Evolutionary conservation across 139 green algal species (phyloP), one percentile per base, ranked within the genome.

Genomic region (Asterochloris erici): DNA sequence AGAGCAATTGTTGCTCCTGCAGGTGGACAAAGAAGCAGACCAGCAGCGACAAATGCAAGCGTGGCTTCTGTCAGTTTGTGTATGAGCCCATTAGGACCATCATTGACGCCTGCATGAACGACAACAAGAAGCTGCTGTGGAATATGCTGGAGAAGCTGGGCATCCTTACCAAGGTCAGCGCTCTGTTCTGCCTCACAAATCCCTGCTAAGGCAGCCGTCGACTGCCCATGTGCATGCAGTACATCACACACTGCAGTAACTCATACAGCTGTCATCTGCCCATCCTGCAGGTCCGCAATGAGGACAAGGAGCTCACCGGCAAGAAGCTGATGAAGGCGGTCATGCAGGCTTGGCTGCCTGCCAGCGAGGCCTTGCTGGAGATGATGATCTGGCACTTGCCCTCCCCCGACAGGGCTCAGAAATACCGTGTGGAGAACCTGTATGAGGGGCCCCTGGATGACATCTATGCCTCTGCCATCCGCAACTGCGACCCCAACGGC

Each of bases 401-500:
- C 15, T 93, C 91, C 10, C 91, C 90, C 21, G 77, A 79, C 28
- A 94, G 83, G 76, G 97, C 97, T 9, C 97, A 99, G 93, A 94
- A 91, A 90, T 99, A 99, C 94, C 92, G 97, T 75, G 96, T 97
- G 85, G 97, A 99, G 87, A 97, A 93, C 66, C 90, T 99, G 83
- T 99, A 99, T 85, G 97, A 99, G 74, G 94, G 97, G 79, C 97
- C 97, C 64, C 91, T 98, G 81, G 97, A 99, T 85, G 97, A 99
- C 86, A 63, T 84, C 17, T 99, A 99, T 84, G 96, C 95, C 82
- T 93, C 91, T 17, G 86, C 92, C 85, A 97, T 99, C 90, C 92
- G 93, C 86, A 98, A 97, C 89, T 99, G 97, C 85, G 96, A 99
- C 88, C 81, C 95, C 77, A 85, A 96, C 64, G 97, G 96, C 79